Conservation (phyloP, 495 filamentous ascomycete genomes). For the Neurospora intermedia region DNA sequence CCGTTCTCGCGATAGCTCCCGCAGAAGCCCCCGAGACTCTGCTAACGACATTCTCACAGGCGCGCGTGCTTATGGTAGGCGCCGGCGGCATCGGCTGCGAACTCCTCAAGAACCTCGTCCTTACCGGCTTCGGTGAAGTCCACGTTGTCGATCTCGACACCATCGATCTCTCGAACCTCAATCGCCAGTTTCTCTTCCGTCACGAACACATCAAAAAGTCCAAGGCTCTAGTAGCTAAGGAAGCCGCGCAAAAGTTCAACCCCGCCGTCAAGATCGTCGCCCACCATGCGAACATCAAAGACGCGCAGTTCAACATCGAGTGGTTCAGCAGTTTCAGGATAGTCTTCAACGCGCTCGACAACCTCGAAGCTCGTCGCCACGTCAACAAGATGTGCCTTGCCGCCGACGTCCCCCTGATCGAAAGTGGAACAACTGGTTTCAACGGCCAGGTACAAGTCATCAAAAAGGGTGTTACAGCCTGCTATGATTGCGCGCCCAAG, state of each 20-base stretch:
- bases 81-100: conserved; percentile 97
- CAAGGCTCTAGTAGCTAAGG: conserved; percentile 92
- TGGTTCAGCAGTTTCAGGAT: conserved; percentile 79
- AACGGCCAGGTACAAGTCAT: conserved; percentile 97
- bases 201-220: conserved; percentile 97
- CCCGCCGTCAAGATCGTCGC: conserved; percentile 80
- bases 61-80: conserved; percentile 86
- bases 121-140: conserved; percentile 87
- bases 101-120: conserved; percentile 90
- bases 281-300: conserved; percentile 93
- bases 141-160: conserved; percentile 97
- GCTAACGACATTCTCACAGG: conserved; percentile 42
- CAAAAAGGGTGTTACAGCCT: conserved; percentile 85
- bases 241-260: conserved; percentile 84
- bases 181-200: conserved; percentile 95
- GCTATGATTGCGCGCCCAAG: conserved; percentile 90
- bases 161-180: conserved; percentile 95
- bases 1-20: background rate
- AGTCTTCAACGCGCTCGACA: conserved; percentile 96
- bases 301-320: conserved; percentile 75
- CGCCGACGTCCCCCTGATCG: conserved; percentile 81
- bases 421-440: conserved; percentile 96
- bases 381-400: conserved; percentile 97
- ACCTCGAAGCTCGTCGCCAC: conserved; percentile 85
- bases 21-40: background rate